A percentile compares a stretch with the other conserved stretches of the same genome.
Conservation (phyloP, 1,139 yeast species). For the Suhomyces choctaworum region DNA sequence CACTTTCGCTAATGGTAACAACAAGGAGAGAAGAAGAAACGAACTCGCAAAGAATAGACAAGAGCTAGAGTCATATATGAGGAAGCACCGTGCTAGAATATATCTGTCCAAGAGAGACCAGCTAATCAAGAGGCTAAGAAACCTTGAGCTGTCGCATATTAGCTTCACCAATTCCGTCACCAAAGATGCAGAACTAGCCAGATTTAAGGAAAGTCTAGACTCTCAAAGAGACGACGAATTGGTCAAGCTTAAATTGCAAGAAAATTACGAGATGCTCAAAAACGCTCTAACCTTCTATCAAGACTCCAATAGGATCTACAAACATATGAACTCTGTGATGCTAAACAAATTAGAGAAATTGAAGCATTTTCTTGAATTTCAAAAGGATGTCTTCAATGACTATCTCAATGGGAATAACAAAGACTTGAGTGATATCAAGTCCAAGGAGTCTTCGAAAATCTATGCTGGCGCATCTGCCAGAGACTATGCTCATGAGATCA, state of each 20-base stretch:
- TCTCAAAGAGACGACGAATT: slow-evolving; percentile 41
- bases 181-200: slow-evolving; percentile 32
- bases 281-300: slow-evolving; percentile 38
- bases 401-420: slow-evolving; percentile 21
- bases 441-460: slow-evolving; percentile 38
- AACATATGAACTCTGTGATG: slow-evolving; percentile 30
- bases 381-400: slow-evolving; percentile 30
- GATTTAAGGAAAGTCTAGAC: slow-evolving; percentile 34
- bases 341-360: slow-evolving; percentile 42
- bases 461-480: slow-evolving; percentile 33
- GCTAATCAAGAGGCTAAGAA: slow-evolving; percentile 28
- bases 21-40: slow-evolving; percentile 28
- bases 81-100: slow-evolving; percentile 20
- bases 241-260: slow-evolving; percentile 33
- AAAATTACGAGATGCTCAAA: slow-evolving; percentile 38
- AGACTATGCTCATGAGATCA: slow-evolving; percentile 33
- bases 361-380: slow-evolving; percentile 43
- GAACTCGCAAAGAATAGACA: slow-evolving; percentile 21
- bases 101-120: slow-evolving; percentile 26
- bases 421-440: slow-evolving; percentile 35
- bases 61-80: slow-evolving; percentile 20
- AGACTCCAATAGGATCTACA: slow-evolving; percentile 40
- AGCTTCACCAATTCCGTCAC: slow-evolving; percentile 23
- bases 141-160: slow-evolving; percentile 30
- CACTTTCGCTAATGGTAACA: slow-evolving; percentile 25